Conservation (phyloP, 345 rosid genomes). For the Theobroma cacao region DNA sequence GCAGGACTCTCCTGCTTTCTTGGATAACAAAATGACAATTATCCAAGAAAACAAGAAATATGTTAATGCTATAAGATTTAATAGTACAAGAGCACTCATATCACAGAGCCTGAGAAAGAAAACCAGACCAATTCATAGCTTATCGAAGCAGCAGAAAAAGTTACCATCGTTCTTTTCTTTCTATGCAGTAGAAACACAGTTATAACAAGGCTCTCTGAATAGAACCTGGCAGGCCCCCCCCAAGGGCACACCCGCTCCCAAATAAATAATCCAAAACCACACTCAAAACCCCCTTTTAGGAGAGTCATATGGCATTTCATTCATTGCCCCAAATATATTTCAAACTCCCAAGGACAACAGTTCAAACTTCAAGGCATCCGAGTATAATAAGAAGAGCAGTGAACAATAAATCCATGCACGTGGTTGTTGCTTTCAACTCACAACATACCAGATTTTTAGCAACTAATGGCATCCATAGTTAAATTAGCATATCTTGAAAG, state of each 20-base stretch:
- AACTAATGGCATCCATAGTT: no score
- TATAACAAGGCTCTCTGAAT: not conserved
- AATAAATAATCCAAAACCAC: not conserved
- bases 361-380: not conserved
- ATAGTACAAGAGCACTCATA: not conserved
- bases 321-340: not conserved
- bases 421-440: not conserved
- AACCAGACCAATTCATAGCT: no score
- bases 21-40: no score
- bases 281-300: not conserved
- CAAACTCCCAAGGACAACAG: not conserved
- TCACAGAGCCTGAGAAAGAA: no score
- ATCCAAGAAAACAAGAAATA: no score
- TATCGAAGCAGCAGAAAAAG: not conserved
- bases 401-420: not conserved
- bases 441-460: not conserved
- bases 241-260: not conserved
- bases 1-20: no score
- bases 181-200: not conserved
- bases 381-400: not conserved
- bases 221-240: not conserved
- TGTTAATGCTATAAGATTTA: not conserved
- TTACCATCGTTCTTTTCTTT: not conserved
- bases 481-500: no score
- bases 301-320: not conserved